Base-by-base conservation (phyloP, 192 early-diverging fungal species). In the Podila clonocystis region DNA sequence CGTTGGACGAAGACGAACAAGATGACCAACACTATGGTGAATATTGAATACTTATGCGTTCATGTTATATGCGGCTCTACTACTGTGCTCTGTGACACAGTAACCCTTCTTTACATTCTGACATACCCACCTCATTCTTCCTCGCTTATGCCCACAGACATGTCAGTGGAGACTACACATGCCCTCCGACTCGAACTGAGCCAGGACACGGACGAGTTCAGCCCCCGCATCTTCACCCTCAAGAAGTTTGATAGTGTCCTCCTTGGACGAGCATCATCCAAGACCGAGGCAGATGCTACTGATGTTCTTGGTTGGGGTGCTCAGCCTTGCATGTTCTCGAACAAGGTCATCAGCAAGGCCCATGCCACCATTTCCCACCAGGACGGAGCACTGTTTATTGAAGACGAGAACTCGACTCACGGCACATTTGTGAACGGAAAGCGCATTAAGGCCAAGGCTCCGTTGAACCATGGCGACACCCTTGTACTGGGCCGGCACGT, bases 301-400 rank as follows among this genome's bases (percentile, higher is more conserved):
- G 52, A 9, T 0, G 19, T 52, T 3, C 24, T 26, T 55, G 52
- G 24, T 17, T 26, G 20, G 20, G 24, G 24, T 26, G 24, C 52
- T 24, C 24, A 24, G 52, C 20, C 52, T 4, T 55, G 75, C 5
- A 28, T 71, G 22, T 78, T 78, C 19, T 12, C 63, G 2, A 78
- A 71, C 48, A 68, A 78, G 30, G 75, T 78, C 26, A 65, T 78
- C 33, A 78, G 75, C 64, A 78, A 67, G 48, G 13, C 55, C 3
- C 75, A 78, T 48, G 75, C 75, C 34, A 20, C 29, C 0, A 29
- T 78, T 33, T 71, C 55, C 30, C 68, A 78, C 24, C 1, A 20
- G 8, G 59, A 78, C 33, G 75, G 75, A 19, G 38, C 70, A 1
- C 57, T 78, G 15, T 38, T 71, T 45, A 63, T 78, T 1, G 63